phyloP scores from a whole-genome alignment of 805 yeast genomes.

The Ogataea henricii region DNA sequence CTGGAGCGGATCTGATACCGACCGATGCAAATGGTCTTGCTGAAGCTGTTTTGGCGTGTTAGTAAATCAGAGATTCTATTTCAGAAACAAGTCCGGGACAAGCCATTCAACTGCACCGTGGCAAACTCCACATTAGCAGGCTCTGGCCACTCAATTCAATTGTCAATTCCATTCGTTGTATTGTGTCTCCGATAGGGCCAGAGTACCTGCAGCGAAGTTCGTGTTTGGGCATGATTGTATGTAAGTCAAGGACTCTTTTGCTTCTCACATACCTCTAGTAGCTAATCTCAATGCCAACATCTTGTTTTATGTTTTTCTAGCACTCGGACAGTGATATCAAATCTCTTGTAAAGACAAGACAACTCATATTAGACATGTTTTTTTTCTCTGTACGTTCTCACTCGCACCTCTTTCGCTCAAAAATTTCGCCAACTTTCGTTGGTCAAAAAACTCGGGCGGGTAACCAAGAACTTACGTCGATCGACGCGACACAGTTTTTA shows the following conservation, averaged over 20 bases:
- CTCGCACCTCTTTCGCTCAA: conserved; percentile 6
- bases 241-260: too few species aligned
- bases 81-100: background rate
- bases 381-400: conserved; percentile 4
- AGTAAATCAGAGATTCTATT: conserved; percentile 5
- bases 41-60: conserved; percentile 23
- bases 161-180: background rate
- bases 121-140: background rate
- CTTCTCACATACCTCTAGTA: conserved; percentile 33
- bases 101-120: background rate
- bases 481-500: background rate
- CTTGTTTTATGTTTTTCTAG: conserved; percentile 13
- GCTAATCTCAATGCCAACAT: conserved; percentile 36
- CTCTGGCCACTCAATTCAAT: background rate
- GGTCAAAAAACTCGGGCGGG: conserved; percentile 21
- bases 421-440: conserved; percentile 24
- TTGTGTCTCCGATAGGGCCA: conserved; percentile 5
- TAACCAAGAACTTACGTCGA: conserved; percentile 4
- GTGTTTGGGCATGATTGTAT: too few species aligned
- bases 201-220: background rate
- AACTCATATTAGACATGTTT: conserved; percentile 1
- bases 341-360: background rate
- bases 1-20: conserved; percentile 35
- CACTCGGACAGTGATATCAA: background rate
- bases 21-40: conserved; percentile 37